phyloP scores from a whole-genome alignment of 169 alveolate genomes.

The Babesia ovata region DNA sequence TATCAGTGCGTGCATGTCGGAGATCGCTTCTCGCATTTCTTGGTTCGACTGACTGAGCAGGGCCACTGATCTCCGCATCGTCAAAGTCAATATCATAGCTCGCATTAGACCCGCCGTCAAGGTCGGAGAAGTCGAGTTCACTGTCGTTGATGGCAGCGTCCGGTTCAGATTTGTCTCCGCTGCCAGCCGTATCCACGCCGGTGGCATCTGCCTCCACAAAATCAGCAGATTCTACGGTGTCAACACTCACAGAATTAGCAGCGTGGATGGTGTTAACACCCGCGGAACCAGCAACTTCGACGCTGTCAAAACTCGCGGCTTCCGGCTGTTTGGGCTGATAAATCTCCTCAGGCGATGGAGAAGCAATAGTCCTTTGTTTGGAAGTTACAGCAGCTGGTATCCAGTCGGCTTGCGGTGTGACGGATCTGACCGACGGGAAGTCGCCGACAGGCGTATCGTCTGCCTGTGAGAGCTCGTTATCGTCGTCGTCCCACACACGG shows the following conservation, averaged over 20 bases:
- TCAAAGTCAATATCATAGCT: neutral
- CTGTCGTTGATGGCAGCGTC: neutral
- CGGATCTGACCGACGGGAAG: neutral
- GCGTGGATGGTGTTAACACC: neutral
- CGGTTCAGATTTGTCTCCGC: constrained; percentile 1
- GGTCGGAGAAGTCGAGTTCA: no score
- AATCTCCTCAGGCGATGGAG: neutral
- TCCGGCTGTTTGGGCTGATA: neutral
- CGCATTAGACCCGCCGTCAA: neutral
- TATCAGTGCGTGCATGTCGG: neutral
- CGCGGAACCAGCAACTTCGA: neutral
- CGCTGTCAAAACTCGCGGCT: neutral
- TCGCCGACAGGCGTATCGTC: neutral
- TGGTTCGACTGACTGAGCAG: no score
- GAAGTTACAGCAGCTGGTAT: neutral
- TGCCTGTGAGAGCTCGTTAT: neutral
- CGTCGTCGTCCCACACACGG: constrained; percentile 17
- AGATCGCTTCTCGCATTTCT: neutral
- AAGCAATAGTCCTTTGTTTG: neutral
- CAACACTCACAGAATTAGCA: neutral
- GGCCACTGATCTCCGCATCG: neutral
- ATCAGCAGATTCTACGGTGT: neutral
- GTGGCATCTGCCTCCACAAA: neutral
- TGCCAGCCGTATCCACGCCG: constrained; percentile 6
- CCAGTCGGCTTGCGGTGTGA: neutral